Base-by-base conservation (phyloP, 1,139 yeast genomes). In the Pichia sp. region DNA sequence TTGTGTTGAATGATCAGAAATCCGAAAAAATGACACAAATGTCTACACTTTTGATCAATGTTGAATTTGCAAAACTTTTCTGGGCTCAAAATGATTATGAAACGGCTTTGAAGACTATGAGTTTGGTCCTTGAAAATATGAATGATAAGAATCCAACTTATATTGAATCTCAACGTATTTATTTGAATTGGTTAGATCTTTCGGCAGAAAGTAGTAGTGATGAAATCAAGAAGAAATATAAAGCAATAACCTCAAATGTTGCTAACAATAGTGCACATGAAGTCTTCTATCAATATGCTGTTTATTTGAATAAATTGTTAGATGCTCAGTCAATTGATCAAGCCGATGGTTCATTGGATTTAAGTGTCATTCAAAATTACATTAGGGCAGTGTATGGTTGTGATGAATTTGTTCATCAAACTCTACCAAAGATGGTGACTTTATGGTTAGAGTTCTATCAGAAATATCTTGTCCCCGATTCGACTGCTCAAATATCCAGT, bases 41-140 rank as follows among this genome's bases (percentile, higher is more conserved):
- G 1, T 57, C 60, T 12, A 56, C 61, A 1, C 64, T 68, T 40
- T 71, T 73, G 21, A 89, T 94, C 1, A 83, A 81, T 51, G 71
- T 85, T 35, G 96, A 90, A 62, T 86, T 87, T 63, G 88, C 98
- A 0, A 83, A 87, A 50, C 72, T 94, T 9, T 66, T 90, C 42
- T 93, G 99, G 98, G 84, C 82, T 1, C 90, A 88, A 61, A 96
- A 96, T 1, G 94, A 89, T 53, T 90, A 83, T 53, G 79, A 93
- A 18, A 85, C 90, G 57, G 99, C 99, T 0, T 75, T 93, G 36
- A 81, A 85, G 45, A 74, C 81, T 10, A 70, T 91, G 42, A 65
- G 77, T 53, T 73, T 77, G 54, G 66, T 79, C 47, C 56, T 66
- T 22, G 51, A 53, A 15, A 48, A 58, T 24, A 36, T 50, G n/a